Conservation (phyloP, 2,329 filamentous ascomycete species). For the Simplicillium sp. region DNA sequence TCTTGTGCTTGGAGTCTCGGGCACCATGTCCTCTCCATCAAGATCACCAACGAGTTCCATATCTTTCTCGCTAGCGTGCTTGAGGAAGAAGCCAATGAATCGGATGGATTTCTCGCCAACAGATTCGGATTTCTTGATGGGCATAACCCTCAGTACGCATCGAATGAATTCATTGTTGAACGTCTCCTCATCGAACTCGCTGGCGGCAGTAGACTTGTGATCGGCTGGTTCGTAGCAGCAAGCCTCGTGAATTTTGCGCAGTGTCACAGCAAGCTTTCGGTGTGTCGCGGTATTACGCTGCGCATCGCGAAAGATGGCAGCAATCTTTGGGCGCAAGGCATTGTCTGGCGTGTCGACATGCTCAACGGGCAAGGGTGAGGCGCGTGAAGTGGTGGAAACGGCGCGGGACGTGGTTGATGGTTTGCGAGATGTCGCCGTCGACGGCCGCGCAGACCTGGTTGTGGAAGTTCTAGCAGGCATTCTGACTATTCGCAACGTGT, state of each 20-base stretch:
- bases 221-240: conserved; percentile 59
- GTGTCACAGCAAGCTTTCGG: conserved; percentile 75
- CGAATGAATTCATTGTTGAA: conserved; percentile 82
- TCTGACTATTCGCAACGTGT: conserved; percentile 2
- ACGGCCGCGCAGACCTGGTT: conserved; percentile 33
- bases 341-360: conserved; percentile 65
- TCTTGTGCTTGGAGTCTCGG: conserved; percentile 76
- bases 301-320: conserved; percentile 66
- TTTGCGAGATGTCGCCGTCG: conserved; percentile 30
- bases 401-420: conserved; percentile 24
- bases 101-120: conserved; percentile 79
- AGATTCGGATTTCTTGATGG: conserved; percentile 83
- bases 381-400: conserved; percentile 35
- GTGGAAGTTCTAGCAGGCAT: conserved; percentile 42
- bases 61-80: conserved; percentile 61
- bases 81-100: conserved; percentile 82
- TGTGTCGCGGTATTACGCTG: conserved; percentile 87
- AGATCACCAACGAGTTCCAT: conserved; percentile 56
- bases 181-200: conserved; percentile 71
- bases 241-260: conserved; percentile 84
- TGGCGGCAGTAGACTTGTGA: conserved; percentile 40
- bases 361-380: conserved; percentile 54
- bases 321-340: conserved; percentile 64
- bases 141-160: conserved; percentile 72
- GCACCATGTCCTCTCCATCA: conserved; percentile 60